These are phyloP conservation scores for Termitomyces eurrhizus DNA, from an alignment of 768 basidiomycete genomes.

Conservation along the genomic window DNA sequence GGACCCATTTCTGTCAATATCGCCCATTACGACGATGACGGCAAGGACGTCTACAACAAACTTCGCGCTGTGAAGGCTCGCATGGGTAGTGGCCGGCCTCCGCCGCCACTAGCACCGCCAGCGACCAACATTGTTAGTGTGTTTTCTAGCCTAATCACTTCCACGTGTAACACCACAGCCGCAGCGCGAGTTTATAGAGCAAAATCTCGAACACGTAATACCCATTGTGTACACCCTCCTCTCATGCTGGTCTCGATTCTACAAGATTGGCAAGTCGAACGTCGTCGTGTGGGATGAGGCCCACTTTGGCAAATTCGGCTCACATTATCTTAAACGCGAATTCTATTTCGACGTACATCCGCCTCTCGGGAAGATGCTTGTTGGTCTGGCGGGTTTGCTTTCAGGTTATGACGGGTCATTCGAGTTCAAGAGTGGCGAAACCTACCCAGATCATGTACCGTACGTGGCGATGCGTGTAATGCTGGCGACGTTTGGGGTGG, in stretches of 20 bases:
- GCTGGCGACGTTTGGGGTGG: conserved; percentile 91
- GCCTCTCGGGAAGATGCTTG: conserved; percentile 98
- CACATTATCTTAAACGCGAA: conserved; percentile 96
- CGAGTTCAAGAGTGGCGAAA: conserved; percentile 90
- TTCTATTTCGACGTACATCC: conserved; percentile 99
- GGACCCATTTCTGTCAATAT: conserved; percentile 17
- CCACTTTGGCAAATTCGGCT: conserved; percentile 99
- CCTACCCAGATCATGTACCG: conserved; percentile 81
- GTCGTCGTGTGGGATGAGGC: conserved; percentile 98
- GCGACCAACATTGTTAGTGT: conserved; percentile 57
- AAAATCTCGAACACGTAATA: conserved; percentile 76
- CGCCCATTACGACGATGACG: conserved; percentile 40
- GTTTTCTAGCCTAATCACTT: conserved; percentile 16
- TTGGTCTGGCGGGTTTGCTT: conserved; percentile 87
- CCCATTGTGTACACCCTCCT: conserved; percentile 88
- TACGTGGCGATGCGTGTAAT: conserved; percentile 95
- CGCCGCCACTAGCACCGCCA: conserved; percentile 60
- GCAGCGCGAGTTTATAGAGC: conserved; percentile 71
- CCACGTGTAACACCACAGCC: conserved; percentile 10
- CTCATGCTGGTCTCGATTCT: conserved; percentile 92
- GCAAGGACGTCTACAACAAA: conserved; percentile 53
- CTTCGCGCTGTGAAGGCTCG: conserved; percentile 32
- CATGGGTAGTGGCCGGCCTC: conserved; percentile 55
- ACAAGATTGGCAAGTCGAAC: conserved; percentile 84
- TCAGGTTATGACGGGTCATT: conserved; percentile 90